Base-by-base conservation (phyloP, 148 eudicot genomes). In the Bassia scoparia region DNA sequence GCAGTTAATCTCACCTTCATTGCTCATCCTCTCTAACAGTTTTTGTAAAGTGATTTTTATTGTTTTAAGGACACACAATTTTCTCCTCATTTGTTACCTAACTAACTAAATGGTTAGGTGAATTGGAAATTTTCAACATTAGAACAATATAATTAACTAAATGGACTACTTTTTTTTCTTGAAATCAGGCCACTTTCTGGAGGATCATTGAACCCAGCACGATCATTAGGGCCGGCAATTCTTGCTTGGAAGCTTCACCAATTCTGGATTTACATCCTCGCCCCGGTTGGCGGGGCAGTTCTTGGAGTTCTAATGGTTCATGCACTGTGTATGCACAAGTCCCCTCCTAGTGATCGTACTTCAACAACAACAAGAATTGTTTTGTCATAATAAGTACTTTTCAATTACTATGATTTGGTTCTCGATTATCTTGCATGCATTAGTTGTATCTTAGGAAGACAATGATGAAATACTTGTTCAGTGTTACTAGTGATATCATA, bases 111-210 rank as follows among this genome's bases (percentile, higher is more conserved):
- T 49, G 17, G 20, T 49, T 15, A 7, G 18, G 21, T 49, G 17
- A 49, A 18, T 60, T 5, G 38, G 29, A 21, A 31, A 18, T 0
- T 14, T 27, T 20, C 23, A 21, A 2, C n/a, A 26, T 2, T 26
- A 26, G 30, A 55, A 13, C 29, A 8, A 14, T 17, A n/a, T n/a
- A n/a, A n/a, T n/a, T n/a, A n/a, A n/a, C n/a, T n/a, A n/a, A n/a
- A n/a, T n/a, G n/a, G n/a, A n/a, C n/a, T n/a, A n/a, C n/a, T n/a
- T n/a, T n/a, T n/a, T n/a, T n/a, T n/a, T n/a, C n/a, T n/a, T n/a
- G n/a, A n/a, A n/a, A n/a, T n/a, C 87, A 90, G 97, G 76, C 96
- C 98, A 0, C 68, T 92, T 43, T 92, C 98, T 17, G 98, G 98
- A 68, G 98, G 91, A 65, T 92, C 98, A 14, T 71, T 92, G 90